Percentiles rank a stretch among this genome's conserved stretches.
phyloP scores from a whole-genome alignment of 768 basidiomycete species.

The Suillus tomentosus region DNA sequence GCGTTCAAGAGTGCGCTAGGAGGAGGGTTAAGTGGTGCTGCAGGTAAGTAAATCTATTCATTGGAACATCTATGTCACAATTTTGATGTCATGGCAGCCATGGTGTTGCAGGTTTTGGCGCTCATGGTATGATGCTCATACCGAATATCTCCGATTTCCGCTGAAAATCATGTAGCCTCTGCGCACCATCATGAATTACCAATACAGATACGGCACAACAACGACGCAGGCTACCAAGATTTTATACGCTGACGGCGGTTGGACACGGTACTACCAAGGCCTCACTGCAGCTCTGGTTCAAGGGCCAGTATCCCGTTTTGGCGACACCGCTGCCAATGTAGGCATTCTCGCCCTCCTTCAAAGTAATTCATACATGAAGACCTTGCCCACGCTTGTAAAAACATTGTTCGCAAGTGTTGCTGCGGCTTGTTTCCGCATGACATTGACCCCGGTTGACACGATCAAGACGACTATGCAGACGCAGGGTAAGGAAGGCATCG shows the following conservation, averaged over 20 bases:
- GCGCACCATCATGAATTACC: slow-evolving; percentile 98
- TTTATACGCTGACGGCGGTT: slow-evolving; percentile 79
- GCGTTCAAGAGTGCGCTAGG: slow-evolving; percentile 85
- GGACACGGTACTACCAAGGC: slow-evolving; percentile 86
- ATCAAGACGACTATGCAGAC: slow-evolving; percentile 96
- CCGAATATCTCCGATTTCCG: no score
- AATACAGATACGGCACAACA: slow-evolving; percentile 86
- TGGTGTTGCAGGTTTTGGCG: slow-evolving; percentile 90
- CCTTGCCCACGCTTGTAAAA: slow-evolving; percentile 66
- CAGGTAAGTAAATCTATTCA: slow-evolving; percentile 46
- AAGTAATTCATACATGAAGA: slow-evolving; percentile 70
- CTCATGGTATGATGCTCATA: slow-evolving; percentile 57
- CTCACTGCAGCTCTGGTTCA: slow-evolving; percentile 84
- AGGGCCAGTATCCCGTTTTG: slow-evolving; percentile 84
- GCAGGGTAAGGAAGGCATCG: slow-evolving; percentile 71
- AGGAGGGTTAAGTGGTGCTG: slow-evolving; percentile 88
- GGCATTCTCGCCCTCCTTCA: slow-evolving; percentile 86
- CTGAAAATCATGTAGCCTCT: slow-evolving; percentile 56
- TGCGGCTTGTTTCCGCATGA: slow-evolving; percentile 86
- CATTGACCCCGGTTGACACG: slow-evolving; percentile 92
- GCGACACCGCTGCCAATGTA: slow-evolving; percentile 93
- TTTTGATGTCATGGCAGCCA: slow-evolving; percentile 50
- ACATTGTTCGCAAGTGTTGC: slow-evolving; percentile 77
- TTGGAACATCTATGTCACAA: slow-evolving; percentile 8
- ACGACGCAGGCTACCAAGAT: slow-evolving; percentile 64